phyloP scores from a whole-genome alignment of 352 stramenopile species.

The Peronospora belbahrii region DNA sequence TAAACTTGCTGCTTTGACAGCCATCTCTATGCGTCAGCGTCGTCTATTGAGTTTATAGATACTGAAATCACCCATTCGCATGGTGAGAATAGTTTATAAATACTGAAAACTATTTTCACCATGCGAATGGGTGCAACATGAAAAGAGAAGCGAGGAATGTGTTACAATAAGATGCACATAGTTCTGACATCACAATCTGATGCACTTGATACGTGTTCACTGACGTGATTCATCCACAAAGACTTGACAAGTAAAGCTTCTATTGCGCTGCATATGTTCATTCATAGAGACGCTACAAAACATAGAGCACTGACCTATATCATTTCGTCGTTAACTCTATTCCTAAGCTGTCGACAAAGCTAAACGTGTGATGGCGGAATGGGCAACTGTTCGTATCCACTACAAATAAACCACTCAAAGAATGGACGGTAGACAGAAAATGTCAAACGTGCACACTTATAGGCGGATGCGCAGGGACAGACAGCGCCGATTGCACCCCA shows the following conservation, averaged over 20 bases:
- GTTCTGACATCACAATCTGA: no score
- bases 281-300: constrained; percentile 1
- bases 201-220: no score
- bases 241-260: no score
- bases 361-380: constrained; percentile 20
- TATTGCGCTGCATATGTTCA: constrained; percentile 3
- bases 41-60: no score
- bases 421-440: constrained; percentile 38
- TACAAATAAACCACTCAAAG: constrained; percentile 10
- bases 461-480: constrained; percentile 5
- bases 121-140: no score
- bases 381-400: constrained; percentile 23
- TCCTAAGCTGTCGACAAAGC: constrained; percentile 20
- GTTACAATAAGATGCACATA: no score
- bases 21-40: no score
- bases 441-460: constrained; percentile 33
- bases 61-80: no score
- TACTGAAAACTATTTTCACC: no score
- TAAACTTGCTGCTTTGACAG: not conserved
- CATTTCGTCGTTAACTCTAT: constrained; percentile 29
- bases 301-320: constrained; percentile 26
- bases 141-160: no score
- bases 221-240: not conserved
- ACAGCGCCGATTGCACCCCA: constrained; percentile 27
- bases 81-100: no score